Percentiles rank a stretch among this genome's conserved stretches.
These are phyloP conservation scores for Tricholoma matsutake DNA, from an alignment of 768 basidiomycete species.

Conservation along the genomic window DNA sequence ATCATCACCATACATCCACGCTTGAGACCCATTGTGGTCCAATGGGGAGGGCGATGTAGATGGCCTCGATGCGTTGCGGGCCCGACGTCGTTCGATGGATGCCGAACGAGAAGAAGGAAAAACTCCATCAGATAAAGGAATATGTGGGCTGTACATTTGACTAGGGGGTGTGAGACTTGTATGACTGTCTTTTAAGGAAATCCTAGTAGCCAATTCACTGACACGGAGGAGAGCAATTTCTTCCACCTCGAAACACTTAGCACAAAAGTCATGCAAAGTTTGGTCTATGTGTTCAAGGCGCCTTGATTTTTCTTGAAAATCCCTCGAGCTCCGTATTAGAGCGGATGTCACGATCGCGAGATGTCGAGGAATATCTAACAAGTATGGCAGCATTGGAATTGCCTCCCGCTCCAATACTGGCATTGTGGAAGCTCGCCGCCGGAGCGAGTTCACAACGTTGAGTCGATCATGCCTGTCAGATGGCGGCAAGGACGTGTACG, in stretches of 20 bases:
- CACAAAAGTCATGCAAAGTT: constrained; percentile 53
- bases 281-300: constrained; percentile 34
- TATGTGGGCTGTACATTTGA: neutral
- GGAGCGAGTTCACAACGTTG: constrained; percentile 51
- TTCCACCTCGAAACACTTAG: constrained; percentile 66
- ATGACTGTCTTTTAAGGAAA: constrained; percentile 27
- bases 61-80: constrained; percentile 35
- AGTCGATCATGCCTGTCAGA: constrained; percentile 49
- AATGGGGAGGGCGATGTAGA: constrained; percentile 46
- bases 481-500: constrained; percentile 22
- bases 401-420: constrained; percentile 63
- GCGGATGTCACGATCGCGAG: constrained; percentile 74
- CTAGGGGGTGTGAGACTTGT: constrained; percentile 6
- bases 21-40: constrained; percentile 21
- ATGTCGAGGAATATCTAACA: constrained; percentile 76
- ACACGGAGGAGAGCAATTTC: constrained; percentile 65
- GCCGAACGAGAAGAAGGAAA: constrained; percentile 9
- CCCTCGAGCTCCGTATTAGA: constrained; percentile 62
- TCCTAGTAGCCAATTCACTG: constrained; percentile 50
- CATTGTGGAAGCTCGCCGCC: constrained; percentile 54
- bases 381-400: constrained; percentile 67
- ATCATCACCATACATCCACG: constrained; percentile 23
- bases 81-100: constrained; percentile 8
- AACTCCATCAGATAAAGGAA: neutral
- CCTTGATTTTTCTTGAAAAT: constrained; percentile 33